Conservation (phyloP, 1,139 yeast species). For the Pichia sp. region DNA sequence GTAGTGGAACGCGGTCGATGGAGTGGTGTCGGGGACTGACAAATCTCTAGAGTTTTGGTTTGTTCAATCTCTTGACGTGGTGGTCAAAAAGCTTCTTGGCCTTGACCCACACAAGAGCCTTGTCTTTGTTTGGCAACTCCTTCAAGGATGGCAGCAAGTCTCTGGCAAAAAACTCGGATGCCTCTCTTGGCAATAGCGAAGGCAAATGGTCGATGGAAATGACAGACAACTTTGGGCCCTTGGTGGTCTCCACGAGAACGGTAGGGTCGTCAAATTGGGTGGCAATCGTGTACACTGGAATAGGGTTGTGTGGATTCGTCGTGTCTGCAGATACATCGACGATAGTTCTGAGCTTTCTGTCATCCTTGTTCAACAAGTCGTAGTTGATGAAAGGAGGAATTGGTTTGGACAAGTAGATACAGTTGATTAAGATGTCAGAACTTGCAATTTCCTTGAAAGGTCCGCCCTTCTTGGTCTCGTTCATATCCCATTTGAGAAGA, state of each 20-base stretch:
- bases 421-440: constrained; percentile 87
- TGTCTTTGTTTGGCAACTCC: constrained; percentile 72
- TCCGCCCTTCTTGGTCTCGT: constrained; percentile 95
- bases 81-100: constrained; percentile 80
- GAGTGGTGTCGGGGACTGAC: neutral
- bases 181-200: constrained; percentile 90
- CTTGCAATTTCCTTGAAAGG: constrained; percentile 90
- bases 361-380: constrained; percentile 57
- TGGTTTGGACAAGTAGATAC: constrained; percentile 90
- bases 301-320: constrained; percentile 96
- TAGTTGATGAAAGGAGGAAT: constrained; percentile 84
- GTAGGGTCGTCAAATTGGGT: constrained; percentile 91
- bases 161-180: constrained; percentile 82
- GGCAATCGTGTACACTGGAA: constrained; percentile 86
- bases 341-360: constrained; percentile 80
- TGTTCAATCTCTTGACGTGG: constrained; percentile 65
- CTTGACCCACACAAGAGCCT: constrained; percentile 86
- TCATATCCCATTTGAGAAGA: constrained; percentile 91
- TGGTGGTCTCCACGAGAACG: constrained; percentile 68
- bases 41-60: constrained; percentile 17
- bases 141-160: constrained; percentile 86
- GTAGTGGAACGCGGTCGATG: neutral
- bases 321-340: constrained; percentile 99
- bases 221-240: constrained; percentile 84
- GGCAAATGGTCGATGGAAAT: constrained; percentile 98